Base-by-base conservation (phyloP, 495 filamentous ascomycete genomes). In the Talaromyces stipitatus region DNA sequence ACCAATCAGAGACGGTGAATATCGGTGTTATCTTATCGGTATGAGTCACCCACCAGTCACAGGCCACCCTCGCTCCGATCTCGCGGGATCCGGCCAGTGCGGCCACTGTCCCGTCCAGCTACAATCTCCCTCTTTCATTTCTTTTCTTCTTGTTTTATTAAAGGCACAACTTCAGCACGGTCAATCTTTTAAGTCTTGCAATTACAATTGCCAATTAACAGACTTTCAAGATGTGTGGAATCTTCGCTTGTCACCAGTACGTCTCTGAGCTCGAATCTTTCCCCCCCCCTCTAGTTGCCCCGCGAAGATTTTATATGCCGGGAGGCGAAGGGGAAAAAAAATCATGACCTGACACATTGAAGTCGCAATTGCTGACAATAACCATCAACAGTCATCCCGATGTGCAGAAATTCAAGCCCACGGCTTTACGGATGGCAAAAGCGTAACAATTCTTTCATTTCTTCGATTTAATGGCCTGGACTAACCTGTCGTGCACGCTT, bases 401-500 rank as follows among this genome's bases (percentile, higher is more conserved):
- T 83, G 92, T 97, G 65, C 84, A 87, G 65, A 88, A 89, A 66
- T 98, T 98, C 82, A 97, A 97, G 86, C 86, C 91, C 30, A 95
- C 90, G 63, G 94, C 94, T 66, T 79, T 98, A 75, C 87, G 89
- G 78, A 86, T 98, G 79, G 89, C 90, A 60, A 97, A 97, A 82
- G 87, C 90, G 90, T 95, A 81, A 76, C 88, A 75, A 18, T 2
- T 64, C 36, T 54, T n/a, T 33, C 4, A 41, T n/a, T 50, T 63
- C 47, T 58, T 20, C 46, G 38, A 32, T 58, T 50, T 53, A 55
- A 30, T 64, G 56, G 53, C 41, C 65, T 63, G 67, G 70, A 30
- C 36, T 55, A 26, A 71, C 68, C 72, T 72, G 74, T 66, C 55
- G 51, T 68, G 14, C 36, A 48, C 52, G 58, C 62, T 60, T 62